A percentile compares a stretch with the other conserved stretches of the same genome.
Conservation (phyloP, 352 stramenopile genomes). For the Phytophthora kernoviae region DNA sequence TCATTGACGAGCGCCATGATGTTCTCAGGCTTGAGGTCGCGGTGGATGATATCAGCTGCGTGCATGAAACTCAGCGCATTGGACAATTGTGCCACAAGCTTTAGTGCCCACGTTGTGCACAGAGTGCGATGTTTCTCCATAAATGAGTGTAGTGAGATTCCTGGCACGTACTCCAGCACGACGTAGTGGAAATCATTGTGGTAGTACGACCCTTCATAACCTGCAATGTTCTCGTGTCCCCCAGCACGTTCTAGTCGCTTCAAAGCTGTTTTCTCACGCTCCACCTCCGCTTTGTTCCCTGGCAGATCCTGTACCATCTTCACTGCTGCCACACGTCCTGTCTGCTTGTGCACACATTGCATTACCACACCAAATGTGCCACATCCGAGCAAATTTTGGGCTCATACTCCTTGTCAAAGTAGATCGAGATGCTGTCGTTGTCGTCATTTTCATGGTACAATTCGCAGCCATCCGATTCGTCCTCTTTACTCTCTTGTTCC, state of each 20-base stretch:
- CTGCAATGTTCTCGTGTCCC: slow-evolving; percentile 68
- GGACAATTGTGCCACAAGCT: slow-evolving; percentile 65
- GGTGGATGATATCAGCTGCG: slow-evolving; percentile 66
- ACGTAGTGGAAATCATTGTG: slow-evolving; percentile 87
- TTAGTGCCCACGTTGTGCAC: slow-evolving; percentile 44
- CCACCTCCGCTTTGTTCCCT: slow-evolving; percentile 61
- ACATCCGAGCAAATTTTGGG: slow-evolving; percentile 62
- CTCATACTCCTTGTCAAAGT: slow-evolving; percentile 77
- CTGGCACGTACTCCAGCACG: slow-evolving; percentile 75
- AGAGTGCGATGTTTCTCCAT: slow-evolving; percentile 61
- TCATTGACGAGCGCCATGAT: slow-evolving; percentile 60
- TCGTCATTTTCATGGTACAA: slow-evolving; percentile 13
- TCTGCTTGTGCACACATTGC: slow-evolving; percentile 72
- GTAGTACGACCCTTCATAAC: slow-evolving; percentile 64
- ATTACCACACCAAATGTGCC: slow-evolving; percentile 87
- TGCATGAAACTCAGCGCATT: slow-evolving; percentile 78
- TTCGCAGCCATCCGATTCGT: slow-evolving; percentile 5
- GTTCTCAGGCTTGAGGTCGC: slow-evolving; percentile 92
- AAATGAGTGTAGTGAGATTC: slow-evolving; percentile 73
- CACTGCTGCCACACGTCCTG: slow-evolving; percentile 65
- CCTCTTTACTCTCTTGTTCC: neutral
- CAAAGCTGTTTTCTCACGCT: slow-evolving; percentile 64
- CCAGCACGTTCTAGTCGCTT: slow-evolving; percentile 53
- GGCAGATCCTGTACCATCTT: slow-evolving; percentile 78
- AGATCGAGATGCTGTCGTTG: slow-evolving; percentile 27